These are phyloP conservation scores for Grifola frondosa DNA, from an alignment of 1,284 basidiomycete genomes.

Conservation along the genomic window DNA sequence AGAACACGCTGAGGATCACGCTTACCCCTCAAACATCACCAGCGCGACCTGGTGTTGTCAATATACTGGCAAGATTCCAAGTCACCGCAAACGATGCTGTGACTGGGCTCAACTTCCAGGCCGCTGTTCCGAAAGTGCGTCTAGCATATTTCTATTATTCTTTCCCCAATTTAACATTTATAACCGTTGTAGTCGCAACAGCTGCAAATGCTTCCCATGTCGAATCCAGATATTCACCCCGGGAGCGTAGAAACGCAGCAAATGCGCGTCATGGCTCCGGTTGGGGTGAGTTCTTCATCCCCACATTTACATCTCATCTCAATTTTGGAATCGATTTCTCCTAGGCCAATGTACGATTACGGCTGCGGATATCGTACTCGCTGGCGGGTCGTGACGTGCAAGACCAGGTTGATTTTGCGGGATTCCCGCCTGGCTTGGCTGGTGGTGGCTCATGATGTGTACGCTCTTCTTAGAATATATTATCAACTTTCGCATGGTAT, in stretches of 20 bases:
- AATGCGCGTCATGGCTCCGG: slow-evolving; percentile 88
- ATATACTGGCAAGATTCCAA: slow-evolving; percentile 89
- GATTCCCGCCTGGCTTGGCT: slow-evolving; percentile 82
- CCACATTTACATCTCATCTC: not conserved
- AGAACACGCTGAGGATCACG: slow-evolving; percentile 87
- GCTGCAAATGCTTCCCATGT: slow-evolving; percentile 98
- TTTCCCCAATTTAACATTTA: slow-evolving; percentile 2
- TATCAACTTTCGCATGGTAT: slow-evolving; percentile 8
- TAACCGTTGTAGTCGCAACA: slow-evolving; percentile 78
- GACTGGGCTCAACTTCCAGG: slow-evolving; percentile 87
- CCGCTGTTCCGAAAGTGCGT: slow-evolving; percentile 92
- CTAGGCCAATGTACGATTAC: slow-evolving; percentile 81
- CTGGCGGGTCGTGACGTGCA: slow-evolving; percentile 71
- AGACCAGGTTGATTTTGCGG: slow-evolving; percentile 94
- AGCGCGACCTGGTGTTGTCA: slow-evolving; percentile 81
- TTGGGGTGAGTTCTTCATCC: slow-evolving; percentile 63
- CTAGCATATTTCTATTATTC: not conserved
- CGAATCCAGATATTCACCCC: slow-evolving; percentile 75
- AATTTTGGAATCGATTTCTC: too few species aligned
- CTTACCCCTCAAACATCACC: slow-evolving; percentile 84
- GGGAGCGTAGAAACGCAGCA: slow-evolving; percentile 91
- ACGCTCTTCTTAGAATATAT: slow-evolving; percentile 14
- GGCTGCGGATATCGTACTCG: slow-evolving; percentile 82
- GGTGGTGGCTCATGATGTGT: slow-evolving; percentile 30
- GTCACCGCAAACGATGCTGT: slow-evolving; percentile 54